Percentiles rank a stretch among this genome's conserved stretches.
phyloP scores from a whole-genome alignment of 2,329 filamentous ascomycete species.

The Trematosphaeria pertusa region DNA sequence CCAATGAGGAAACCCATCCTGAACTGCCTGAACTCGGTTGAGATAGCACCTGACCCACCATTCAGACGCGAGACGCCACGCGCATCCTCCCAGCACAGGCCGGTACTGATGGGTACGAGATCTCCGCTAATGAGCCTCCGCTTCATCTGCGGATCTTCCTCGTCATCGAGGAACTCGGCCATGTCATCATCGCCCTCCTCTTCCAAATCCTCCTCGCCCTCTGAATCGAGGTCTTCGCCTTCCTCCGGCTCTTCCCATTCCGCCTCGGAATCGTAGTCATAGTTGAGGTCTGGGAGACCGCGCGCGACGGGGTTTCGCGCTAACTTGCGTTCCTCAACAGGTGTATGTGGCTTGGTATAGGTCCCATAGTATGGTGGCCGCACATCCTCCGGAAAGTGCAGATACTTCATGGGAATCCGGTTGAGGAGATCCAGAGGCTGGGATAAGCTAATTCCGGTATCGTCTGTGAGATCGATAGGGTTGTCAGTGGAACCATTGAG shows the following conservation, averaged over 20 bases:
- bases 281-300: slow-evolving; percentile 70
- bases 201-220: slow-evolving; percentile 71
- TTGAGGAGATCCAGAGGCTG: slow-evolving; percentile 55
- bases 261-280: slow-evolving; percentile 84
- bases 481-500: slow-evolving; percentile 52
- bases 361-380: slow-evolving; percentile 76
- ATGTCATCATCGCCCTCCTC: slow-evolving; percentile 83
- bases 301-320: slow-evolving; percentile 63
- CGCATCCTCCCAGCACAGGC: slow-evolving; percentile 81
- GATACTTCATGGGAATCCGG: slow-evolving; percentile 67
- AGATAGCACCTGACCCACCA: slow-evolving; percentile 53
- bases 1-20: slow-evolving; percentile 77
- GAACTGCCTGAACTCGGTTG: slow-evolving; percentile 64
- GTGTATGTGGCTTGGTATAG: slow-evolving; percentile 65
- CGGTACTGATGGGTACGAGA: slow-evolving; percentile 78
- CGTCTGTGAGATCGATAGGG: slow-evolving; percentile 52
- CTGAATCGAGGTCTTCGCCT: slow-evolving; percentile 69
- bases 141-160: slow-evolving; percentile 68
- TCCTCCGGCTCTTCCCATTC: slow-evolving; percentile 85
- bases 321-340: slow-evolving; percentile 52
- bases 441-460: slow-evolving; percentile 25
- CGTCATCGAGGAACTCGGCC: slow-evolving; percentile 87
- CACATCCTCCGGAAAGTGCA: slow-evolving; percentile 68
- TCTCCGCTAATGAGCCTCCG: slow-evolving; percentile 68
- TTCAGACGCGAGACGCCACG: slow-evolving; percentile 50